Percentiles rank a stretch among this genome's conserved stretches.
phyloP scores from a whole-genome alignment of 2,329 filamentous ascomycete species.

The Botrytis medusae region DNA sequence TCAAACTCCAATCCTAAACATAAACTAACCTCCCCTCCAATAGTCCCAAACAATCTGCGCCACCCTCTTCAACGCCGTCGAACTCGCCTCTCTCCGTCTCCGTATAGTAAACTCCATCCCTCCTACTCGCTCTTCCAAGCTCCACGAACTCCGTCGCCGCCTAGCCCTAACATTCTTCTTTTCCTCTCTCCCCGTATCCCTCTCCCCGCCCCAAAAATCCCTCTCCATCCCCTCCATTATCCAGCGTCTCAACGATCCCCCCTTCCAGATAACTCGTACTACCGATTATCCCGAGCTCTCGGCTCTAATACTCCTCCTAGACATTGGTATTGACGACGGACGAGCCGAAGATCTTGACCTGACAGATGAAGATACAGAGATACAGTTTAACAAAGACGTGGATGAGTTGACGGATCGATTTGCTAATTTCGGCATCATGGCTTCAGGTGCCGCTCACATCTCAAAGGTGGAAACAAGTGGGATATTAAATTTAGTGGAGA shows the following conservation, averaged over 20 bases:
- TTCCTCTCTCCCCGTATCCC: constrained; percentile 46
- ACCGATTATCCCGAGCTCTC: constrained; percentile 70
- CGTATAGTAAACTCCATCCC: constrained; percentile 61
- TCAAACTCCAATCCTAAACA: not conserved
- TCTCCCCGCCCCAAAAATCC: constrained; percentile 44
- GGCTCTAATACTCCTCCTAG: constrained; percentile 66
- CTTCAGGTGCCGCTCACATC: constrained; percentile 71
- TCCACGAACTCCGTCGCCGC: constrained; percentile 63
- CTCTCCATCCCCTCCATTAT: constrained; percentile 46
- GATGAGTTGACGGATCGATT: constrained; percentile 65
- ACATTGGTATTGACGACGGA: constrained; percentile 72
- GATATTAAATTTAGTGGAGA: constrained; percentile 69
- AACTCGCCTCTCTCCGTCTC: constrained; percentile 52
- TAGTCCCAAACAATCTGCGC: constrained; percentile 52
- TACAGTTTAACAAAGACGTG: constrained; percentile 67
- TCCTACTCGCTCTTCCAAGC: constrained; percentile 45
- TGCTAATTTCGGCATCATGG: constrained; percentile 64
- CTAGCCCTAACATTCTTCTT: constrained; percentile 67
- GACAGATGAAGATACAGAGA: constrained; percentile 41
- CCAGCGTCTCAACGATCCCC: constrained; percentile 47
- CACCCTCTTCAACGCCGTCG: constrained; percentile 50
- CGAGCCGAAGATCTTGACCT: constrained; percentile 37
- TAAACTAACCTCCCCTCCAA: constrained; percentile 21
- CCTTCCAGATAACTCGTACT: constrained; percentile 53
- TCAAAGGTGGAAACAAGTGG: constrained; percentile 75